phyloP scores from a whole-genome alignment of 164 flowering plant species.

The Piper betle region DNA sequence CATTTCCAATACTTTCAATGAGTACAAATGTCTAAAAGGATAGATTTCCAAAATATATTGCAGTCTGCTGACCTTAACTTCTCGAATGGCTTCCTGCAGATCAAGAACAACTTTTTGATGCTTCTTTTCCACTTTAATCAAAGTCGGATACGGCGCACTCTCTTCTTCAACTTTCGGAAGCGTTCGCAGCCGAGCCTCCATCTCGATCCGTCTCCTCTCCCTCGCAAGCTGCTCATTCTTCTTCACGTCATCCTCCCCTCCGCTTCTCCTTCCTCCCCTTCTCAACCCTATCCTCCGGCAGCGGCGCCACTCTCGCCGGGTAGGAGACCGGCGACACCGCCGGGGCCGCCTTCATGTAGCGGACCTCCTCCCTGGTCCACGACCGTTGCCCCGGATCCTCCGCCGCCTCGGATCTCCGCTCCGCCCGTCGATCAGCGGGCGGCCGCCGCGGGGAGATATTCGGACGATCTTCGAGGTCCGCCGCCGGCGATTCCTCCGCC shows the following conservation, averaged over 20 bases:
- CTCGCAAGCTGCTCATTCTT: constrained; percentile 20
- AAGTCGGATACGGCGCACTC: constrained; percentile 47
- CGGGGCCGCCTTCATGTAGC: constrained; percentile 56
- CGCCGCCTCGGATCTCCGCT: constrained; percentile 3
- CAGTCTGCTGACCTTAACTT: constrained; percentile 60
- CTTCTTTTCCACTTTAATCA: constrained; percentile 53
- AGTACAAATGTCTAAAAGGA: no score
- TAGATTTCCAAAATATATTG: background rate
- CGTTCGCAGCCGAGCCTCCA: constrained; percentile 13
- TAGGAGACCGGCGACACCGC: constrained; percentile 53
- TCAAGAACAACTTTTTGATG: constrained; percentile 42
- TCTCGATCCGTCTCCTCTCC: constrained; percentile 41
- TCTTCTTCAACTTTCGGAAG: constrained; percentile 24
- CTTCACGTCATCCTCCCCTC: constrained; percentile 5
- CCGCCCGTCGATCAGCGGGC: background rate
- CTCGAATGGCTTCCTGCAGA: constrained; percentile 65
- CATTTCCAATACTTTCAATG: no score
- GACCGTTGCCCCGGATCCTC: constrained; percentile 10
- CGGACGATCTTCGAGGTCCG: constrained; percentile 7
- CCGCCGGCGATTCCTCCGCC: constrained; percentile 14
- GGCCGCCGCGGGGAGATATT: constrained; percentile 3
- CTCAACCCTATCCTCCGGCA: constrained; percentile 46
- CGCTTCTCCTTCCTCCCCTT: constrained; percentile 9
- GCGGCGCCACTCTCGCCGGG: constrained; percentile 54
- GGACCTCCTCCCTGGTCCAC: constrained; percentile 60